A percentile compares a stretch with the other conserved stretches of the same genome.
Evolutionary conservation across 257 asterid species (phyloP).

Genomic region (Verbena officinalis): DNA sequence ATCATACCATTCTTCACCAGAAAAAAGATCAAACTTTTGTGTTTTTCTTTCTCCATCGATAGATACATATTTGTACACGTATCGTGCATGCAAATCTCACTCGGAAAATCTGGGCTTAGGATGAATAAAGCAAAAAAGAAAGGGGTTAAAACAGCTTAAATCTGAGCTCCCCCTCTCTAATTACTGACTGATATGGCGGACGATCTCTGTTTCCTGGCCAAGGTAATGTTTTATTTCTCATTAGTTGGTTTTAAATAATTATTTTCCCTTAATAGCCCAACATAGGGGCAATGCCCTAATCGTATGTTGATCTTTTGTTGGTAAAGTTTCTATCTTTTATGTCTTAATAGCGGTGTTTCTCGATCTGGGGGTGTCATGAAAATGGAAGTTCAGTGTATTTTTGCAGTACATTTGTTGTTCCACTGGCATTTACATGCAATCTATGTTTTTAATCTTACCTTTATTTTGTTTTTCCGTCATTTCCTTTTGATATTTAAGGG

Average conservation of each 20-base stretch:
- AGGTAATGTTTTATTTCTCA: constrained; percentile 41
- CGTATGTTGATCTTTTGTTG: neutral
- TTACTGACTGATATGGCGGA: constrained; percentile 57
- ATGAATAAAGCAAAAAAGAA: constrained; percentile 49
- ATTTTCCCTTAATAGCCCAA: constrained; percentile 1
- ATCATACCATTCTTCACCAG: constrained; percentile 41
- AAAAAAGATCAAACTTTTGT: constrained; percentile 27
- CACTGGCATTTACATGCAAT: constrained; percentile 11
- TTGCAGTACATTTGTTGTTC: constrained; percentile 10
- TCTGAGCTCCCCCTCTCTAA: constrained; percentile 42
- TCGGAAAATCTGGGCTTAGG: neutral
- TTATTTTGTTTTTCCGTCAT: neutral
- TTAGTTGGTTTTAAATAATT: constrained; percentile 20
- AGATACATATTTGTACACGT: constrained; percentile 30
- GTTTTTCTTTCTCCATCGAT: constrained; percentile 10
- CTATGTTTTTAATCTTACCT: too few relatives aligned
- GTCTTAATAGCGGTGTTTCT: constrained; percentile 23
- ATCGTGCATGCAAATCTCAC: constrained; percentile 37
- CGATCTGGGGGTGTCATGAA: constrained; percentile 38
- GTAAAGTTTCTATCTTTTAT: constrained; percentile 5
- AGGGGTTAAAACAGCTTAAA: constrained; percentile 50
- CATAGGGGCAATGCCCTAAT: constrained; percentile 25
- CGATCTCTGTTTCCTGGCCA: constrained; percentile 56
- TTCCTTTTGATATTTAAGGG: neutral
- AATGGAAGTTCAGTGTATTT: constrained; percentile 10